Evolutionary conservation across 164 flowering plant genomes (phyloP).

Genomic region (Saururus chinensis): DNA sequence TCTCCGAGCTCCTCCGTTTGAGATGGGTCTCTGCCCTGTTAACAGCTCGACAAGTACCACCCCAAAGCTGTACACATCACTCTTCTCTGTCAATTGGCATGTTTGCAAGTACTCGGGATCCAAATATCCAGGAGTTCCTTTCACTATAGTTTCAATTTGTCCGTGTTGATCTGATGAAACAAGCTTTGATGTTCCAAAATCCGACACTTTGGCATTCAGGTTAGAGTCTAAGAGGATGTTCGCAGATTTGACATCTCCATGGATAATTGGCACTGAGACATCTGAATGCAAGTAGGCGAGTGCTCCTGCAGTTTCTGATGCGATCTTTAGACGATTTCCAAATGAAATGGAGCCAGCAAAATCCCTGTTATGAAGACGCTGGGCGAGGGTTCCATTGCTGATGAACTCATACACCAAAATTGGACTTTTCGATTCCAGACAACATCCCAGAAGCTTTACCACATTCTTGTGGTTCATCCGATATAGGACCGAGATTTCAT

Average conservation of each 20-base stretch:
- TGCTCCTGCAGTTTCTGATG: slow-evolving; percentile 37
- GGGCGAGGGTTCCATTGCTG: slow-evolving; percentile 29
- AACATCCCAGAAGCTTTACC: slow-evolving; percentile 35
- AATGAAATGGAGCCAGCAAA: slow-evolving; percentile 15
- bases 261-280: slow-evolving; percentile 30
- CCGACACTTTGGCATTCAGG: slow-evolving; percentile 32
- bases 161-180: slow-evolving; percentile 18
- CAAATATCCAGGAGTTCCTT: slow-evolving; percentile 1
- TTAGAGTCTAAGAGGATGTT: slow-evolving; percentile 33
- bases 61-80: slow-evolving; percentile 4
- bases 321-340: slow-evolving; percentile 28
- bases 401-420: slow-evolving; percentile 44
- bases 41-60: slow-evolving; percentile 3
- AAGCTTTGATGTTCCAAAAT: slow-evolving; percentile 35
- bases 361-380: slow-evolving; percentile 20
- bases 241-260: slow-evolving; percentile 34
- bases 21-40: neutral
- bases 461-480: slow-evolving; percentile 41
- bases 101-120: slow-evolving; percentile 5
- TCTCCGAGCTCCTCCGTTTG: neutral
- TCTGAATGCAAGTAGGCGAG: slow-evolving; percentile 36
- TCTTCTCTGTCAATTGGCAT: slow-evolving; percentile 2
- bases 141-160: slow-evolving; percentile 1
- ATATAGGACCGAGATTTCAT: slow-evolving; percentile 32
- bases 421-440: slow-evolving; percentile 35